phyloP scores from a whole-genome alignment of 495 filamentous ascomycete genomes.

The Penicillium roqueforti region DNA sequence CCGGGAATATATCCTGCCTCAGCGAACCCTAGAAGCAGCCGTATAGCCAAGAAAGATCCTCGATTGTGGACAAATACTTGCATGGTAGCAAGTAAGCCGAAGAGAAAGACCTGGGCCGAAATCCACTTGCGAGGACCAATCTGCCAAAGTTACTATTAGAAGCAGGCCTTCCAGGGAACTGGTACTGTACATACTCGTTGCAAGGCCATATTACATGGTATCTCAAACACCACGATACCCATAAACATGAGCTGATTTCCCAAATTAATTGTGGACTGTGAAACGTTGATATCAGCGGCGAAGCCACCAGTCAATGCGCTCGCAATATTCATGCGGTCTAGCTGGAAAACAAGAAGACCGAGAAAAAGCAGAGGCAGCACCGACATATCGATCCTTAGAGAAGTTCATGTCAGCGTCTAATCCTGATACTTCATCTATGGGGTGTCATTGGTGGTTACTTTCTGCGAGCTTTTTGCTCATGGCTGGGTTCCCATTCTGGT shows the following conservation, averaged over 20 bases:
- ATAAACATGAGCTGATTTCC: conserved; percentile 51
- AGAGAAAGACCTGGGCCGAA: conserved; percentile 46
- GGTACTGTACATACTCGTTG: conserved; percentile 12
- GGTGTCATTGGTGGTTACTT: background rate
- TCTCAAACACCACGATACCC: conserved; percentile 51
- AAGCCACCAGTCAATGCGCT: conserved; percentile 44
- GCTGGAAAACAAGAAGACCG: conserved; percentile 47
- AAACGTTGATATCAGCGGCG: conserved; percentile 39
- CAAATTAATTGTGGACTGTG: conserved; percentile 51
- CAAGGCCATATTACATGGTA: conserved; percentile 48
- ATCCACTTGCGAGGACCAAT: conserved; percentile 51
- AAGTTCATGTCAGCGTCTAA: background rate
- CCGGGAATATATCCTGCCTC: conserved; percentile 57
- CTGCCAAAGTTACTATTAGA: conserved; percentile 18
- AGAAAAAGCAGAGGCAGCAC: conserved; percentile 45
- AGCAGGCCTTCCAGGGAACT: background rate
- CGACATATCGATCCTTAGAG: background rate
- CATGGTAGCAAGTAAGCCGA: conserved; percentile 48
- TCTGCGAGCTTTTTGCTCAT: background rate
- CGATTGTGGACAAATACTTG: conserved; percentile 49
- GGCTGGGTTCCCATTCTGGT: background rate
- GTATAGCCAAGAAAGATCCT: conserved; percentile 39
- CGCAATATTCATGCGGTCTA: conserved; percentile 48
- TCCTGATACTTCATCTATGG: background rate
- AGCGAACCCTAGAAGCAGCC: conserved; percentile 46